Conservation (phyloP, 768 basidiomycete species). For the Hortiboletus flavorubellus region DNA sequence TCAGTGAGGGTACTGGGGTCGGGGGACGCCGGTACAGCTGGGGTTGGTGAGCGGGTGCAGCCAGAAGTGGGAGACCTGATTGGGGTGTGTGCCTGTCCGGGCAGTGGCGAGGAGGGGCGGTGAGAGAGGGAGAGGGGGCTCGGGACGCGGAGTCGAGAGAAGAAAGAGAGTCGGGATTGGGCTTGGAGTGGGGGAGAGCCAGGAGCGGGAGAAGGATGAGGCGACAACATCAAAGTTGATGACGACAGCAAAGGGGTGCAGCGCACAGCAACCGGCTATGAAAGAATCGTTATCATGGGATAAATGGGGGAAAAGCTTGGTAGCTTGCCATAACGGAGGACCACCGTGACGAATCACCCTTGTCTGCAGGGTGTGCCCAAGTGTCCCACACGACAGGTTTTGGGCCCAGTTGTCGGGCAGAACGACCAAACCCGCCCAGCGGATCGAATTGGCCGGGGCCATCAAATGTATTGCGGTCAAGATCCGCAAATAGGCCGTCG, state of each 20-base stretch:
- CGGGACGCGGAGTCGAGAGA: slow-evolving; percentile 11
- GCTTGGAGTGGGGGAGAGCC: neutral
- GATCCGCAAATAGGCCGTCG: slow-evolving; percentile 39
- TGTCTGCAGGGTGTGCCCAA: slow-evolving; percentile 5
- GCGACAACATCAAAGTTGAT: neutral
- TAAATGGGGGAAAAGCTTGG: neutral
- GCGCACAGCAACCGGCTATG: slow-evolving; percentile 20
- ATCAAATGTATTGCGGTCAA: slow-evolving; percentile 15
- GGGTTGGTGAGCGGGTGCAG: neutral
- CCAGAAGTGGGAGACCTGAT: neutral
- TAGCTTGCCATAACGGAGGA: slow-evolving; percentile 14
- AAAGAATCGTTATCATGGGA: neutral
- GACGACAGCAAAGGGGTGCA: neutral
- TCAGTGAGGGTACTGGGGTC: neutral
- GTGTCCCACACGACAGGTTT: slow-evolving; percentile 19
- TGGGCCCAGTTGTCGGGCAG: slow-evolving; percentile 1
- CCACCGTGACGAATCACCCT: slow-evolving; percentile 6
- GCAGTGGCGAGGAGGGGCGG: neutral
- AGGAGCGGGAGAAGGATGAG: neutral
- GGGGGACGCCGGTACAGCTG: neutral
- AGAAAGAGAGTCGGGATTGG: neutral
- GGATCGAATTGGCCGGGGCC: neutral
- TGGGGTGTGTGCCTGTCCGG: neutral
- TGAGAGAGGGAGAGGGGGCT: neutral
- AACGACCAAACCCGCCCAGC: neutral